phyloP scores from a whole-genome alignment of 1,284 basidiomycete genomes.

The Rhodofomes roseus region DNA sequence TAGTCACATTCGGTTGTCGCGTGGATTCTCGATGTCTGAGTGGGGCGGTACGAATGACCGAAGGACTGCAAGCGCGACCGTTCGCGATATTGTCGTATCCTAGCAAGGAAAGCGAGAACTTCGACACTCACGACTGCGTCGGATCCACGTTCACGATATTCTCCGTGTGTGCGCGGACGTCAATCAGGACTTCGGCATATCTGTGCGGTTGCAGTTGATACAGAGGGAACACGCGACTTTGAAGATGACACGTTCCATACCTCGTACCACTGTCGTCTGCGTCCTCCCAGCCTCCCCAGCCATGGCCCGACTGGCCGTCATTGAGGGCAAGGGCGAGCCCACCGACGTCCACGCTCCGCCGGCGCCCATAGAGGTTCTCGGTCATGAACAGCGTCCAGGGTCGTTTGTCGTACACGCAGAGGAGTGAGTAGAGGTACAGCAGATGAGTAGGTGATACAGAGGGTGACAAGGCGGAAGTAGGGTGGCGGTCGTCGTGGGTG shows the following conservation, averaged over 20 bases:
- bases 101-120: not conserved
- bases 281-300: constrained; percentile 69
- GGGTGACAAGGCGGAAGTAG: not conserved
- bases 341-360: constrained; percentile 81
- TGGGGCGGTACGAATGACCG: too few species aligned
- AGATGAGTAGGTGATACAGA: not conserved
- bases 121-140: constrained; percentile 39
- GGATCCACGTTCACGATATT: constrained; percentile 63
- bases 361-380: constrained; percentile 27
- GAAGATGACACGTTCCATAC: constrained; percentile 37
- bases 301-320: constrained; percentile 59
- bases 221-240: constrained; percentile 1
- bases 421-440: not conserved
- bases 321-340: constrained; percentile 76
- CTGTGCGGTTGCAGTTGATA: constrained; percentile 22
- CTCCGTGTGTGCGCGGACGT: constrained; percentile 79
- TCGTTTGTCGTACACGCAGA: not conserved
- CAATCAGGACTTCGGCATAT: constrained; percentile 76
- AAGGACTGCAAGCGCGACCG: not conserved
- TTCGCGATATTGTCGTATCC: too few species aligned
- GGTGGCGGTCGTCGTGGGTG: not conserved
- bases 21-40: too few species aligned
- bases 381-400: constrained; percentile 6
- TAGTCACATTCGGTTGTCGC: too few species aligned
- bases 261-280: constrained; percentile 50